A percentile compares a stretch with the other conserved stretches of the same genome.
Conservation (phyloP, 2,329 filamentous ascomycete genomes). For the Curvularia eragrostidis region DNA sequence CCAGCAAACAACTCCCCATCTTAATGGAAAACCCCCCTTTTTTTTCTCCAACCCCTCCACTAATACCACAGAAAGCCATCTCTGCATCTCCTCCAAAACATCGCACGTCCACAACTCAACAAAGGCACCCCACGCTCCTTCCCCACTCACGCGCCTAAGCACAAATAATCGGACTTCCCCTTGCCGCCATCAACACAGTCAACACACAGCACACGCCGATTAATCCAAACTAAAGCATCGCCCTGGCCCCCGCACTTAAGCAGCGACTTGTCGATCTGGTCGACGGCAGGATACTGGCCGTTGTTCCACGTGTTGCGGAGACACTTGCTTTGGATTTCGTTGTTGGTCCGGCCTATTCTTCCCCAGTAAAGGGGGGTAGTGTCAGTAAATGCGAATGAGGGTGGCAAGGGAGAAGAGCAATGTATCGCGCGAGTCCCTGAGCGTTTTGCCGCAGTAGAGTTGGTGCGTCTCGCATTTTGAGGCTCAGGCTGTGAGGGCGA, state of each 20-base stretch:
- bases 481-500: not conserved
- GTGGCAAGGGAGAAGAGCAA: not conserved
- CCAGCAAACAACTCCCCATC: not conserved
- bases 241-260: not conserved
- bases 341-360: not conserved
- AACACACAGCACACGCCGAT: not conserved
- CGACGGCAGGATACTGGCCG: not conserved
- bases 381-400: no score
- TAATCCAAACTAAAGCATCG: not conserved
- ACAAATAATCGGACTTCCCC: constrained; percentile 3
- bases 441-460: not conserved
- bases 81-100: not conserved
- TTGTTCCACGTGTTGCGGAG: not conserved
- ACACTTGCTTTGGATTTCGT: constrained; percentile 1
- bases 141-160: no score
- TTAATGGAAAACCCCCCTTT: not conserved
- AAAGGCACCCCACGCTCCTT: no score
- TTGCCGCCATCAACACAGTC: not conserved
- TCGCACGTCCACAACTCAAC: not conserved
- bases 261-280: constrained; percentile 5
- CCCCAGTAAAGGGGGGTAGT: not conserved
- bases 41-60: not conserved
- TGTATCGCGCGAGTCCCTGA: not conserved
- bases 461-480: not conserved
- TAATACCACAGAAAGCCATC: no score